Evolutionary conservation across 2,329 filamentous ascomycete species (phyloP).

Genomic region (Aspergillus sp.): DNA sequence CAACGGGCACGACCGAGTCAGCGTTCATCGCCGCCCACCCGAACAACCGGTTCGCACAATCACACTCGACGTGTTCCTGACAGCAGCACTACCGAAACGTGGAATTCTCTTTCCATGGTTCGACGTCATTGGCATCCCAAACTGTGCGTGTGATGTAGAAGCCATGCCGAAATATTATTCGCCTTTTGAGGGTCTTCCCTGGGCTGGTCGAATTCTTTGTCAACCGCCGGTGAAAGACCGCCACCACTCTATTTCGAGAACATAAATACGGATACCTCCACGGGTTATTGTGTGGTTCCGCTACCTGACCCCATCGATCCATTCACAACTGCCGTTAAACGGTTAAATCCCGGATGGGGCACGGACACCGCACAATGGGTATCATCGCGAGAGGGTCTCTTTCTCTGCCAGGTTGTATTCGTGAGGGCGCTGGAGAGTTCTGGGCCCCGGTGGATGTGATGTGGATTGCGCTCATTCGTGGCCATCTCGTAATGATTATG

Average conservation of each 20-base stretch:
- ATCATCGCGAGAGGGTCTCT: background rate
- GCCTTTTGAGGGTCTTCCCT: background rate
- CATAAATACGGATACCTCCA: background rate
- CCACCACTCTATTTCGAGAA: background rate
- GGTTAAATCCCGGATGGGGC: background rate
- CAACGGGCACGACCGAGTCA: constrained; percentile 6
- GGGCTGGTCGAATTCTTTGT: background rate
- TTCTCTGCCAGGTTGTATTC: background rate
- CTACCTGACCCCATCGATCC: background rate
- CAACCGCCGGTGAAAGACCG: background rate
- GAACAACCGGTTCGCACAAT: constrained; percentile 1
- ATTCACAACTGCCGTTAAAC: background rate
- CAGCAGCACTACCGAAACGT: constrained; percentile 1
- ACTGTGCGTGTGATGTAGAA: background rate
- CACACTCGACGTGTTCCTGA: constrained; percentile 8
- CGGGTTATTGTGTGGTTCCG: background rate
- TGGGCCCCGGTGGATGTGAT: constrained; percentile 6
- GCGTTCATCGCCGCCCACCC: constrained; percentile 5
- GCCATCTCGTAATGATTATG: background rate
- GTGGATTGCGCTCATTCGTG: constrained; percentile 3
- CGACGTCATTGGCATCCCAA: constrained; percentile 1
- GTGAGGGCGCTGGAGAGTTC: background rate
- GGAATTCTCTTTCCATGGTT: background rate
- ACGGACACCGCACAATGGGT: background rate
- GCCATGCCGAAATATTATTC: background rate